Conservation (phyloP, 805 yeast species). For the Priceomyces haplophilus region DNA sequence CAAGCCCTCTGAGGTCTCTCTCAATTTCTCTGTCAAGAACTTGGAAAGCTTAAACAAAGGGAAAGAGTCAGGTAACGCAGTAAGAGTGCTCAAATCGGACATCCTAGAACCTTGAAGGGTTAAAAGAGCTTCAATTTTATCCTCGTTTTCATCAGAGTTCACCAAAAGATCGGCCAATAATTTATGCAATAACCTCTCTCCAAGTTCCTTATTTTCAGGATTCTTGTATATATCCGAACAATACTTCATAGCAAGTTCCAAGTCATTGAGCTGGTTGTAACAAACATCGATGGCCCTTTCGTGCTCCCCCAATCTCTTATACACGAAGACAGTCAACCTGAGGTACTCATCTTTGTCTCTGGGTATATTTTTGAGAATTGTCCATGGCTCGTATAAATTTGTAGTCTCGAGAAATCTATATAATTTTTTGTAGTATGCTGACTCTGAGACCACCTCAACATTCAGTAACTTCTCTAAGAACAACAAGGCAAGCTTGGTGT, state of each 20-base stretch:
- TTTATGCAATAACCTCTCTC: constrained; percentile 46
- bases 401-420: constrained; percentile 29
- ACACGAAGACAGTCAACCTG: constrained; percentile 54
- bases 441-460: constrained; percentile 8
- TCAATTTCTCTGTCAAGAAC: constrained; percentile 46
- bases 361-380: constrained; percentile 32
- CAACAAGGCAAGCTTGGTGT: constrained; percentile 33
- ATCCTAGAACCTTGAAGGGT: constrained; percentile 46
- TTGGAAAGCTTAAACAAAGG: constrained; percentile 41
- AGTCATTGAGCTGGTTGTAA: constrained; percentile 55
- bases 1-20: constrained; percentile 36
- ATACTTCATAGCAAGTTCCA: constrained; percentile 56
- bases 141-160: constrained; percentile 31
- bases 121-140: constrained; percentile 40
- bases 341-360: constrained; percentile 30
- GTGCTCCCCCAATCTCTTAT: constrained; percentile 59
- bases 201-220: constrained; percentile 33
- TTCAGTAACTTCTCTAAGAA: constrained; percentile 24
- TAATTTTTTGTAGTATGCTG: constrained; percentile 28
- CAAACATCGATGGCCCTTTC: constrained; percentile 60
- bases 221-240: constrained; percentile 47
- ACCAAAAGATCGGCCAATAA: constrained; percentile 48
- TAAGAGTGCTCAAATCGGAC: constrained; percentile 44
- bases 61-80: constrained; percentile 50
- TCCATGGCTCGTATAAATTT: constrained; percentile 35